Base-by-base conservation (phyloP, 179 eudicot genomes). In the Heliamphora pulchella region DNA sequence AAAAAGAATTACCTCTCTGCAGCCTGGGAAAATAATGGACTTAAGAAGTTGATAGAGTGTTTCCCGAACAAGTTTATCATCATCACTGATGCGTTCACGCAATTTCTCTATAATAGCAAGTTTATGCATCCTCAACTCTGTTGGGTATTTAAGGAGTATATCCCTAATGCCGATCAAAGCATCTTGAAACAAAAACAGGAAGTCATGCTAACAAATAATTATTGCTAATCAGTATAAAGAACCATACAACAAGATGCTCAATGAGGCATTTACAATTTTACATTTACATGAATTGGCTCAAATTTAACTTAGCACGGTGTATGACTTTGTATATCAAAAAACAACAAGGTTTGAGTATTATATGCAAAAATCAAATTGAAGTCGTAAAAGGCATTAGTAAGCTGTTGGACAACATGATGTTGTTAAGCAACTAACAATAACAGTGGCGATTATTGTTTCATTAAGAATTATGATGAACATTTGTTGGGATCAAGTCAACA, bases 11-110 rank as follows among this genome's bases (percentile, higher is more conserved):
- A 91, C 98, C 90, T 95, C 94, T 80, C 85, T 85, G 84, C 93
- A 91, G 18, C 92, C 89, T 39, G 97, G 97, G 75, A 95, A 92
- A 80, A 95, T 82, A 58, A 89, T 91, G 6, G 93, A 79, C 87
- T 91, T 93, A 72, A 95, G 87, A 79, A 95, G 89, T 82, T 93
- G 95, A 91, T 87, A 93, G 63, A 93, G 85, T 44, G 94, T 85
- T 79, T 95, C 98, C 75, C 98, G 97, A 71, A 95, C 97, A 62
- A 86, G 31, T 83, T 89, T 93, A 85, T 91, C 98, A 75, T 91
- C 95, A 75, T 95, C 98, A 76, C 90, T 88, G 71, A 95, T 95
- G 51, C 98, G 97, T 80, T 95, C 98, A 72, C 97, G 97, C 84
- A 95, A 81, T 83, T 95, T 95, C 90, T 93, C 98, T 44, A 93